Percentiles rank a stretch among this genome's conserved stretches.
phyloP scores from a whole-genome alignment of 768 basidiomycete species.

The Tylopilus rubrobrunneus region DNA sequence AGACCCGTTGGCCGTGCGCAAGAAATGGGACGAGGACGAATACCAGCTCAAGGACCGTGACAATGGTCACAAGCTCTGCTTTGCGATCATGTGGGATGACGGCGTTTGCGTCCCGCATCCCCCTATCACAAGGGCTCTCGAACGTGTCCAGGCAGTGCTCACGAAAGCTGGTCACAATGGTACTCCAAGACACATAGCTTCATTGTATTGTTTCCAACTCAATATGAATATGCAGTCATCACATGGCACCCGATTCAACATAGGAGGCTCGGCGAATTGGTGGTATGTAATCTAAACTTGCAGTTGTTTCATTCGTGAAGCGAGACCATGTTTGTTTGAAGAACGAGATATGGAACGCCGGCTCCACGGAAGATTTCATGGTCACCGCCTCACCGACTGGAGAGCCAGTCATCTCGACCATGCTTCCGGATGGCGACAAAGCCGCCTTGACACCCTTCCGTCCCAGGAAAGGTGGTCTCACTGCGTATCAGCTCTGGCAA shows the following conservation, averaged over 20 bases:
- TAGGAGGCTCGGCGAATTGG: slow-evolving; percentile 36
- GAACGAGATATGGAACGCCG: slow-evolving; percentile 45
- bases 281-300: slow-evolving; percentile 36
- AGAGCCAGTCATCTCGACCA: slow-evolving; percentile 53
- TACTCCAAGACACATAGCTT: slow-evolving; percentile 22
- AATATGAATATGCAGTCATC: slow-evolving; percentile 43
- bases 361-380: slow-evolving; percentile 45
- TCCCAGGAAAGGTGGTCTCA: slow-evolving; percentile 27
- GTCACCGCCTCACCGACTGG: slow-evolving; percentile 37
- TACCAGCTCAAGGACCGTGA: slow-evolving; percentile 54
- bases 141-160: slow-evolving; percentile 53
- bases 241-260: slow-evolving; percentile 64
- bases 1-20: slow-evolving; percentile 57
- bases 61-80: slow-evolving; percentile 47
- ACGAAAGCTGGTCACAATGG: slow-evolving; percentile 62
- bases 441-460: slow-evolving; percentile 15
- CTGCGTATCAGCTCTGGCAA: slow-evolving; percentile 67
- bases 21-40: slow-evolving; percentile 57
- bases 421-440: slow-evolving; percentile 35
- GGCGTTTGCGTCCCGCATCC: slow-evolving; percentile 56
- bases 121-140: slow-evolving; percentile 58
- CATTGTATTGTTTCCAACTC: not conserved
- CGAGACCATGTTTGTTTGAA: slow-evolving; percentile 17
- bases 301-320: not conserved
- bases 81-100: slow-evolving; percentile 67